Evolutionary conservation across 2,329 filamentous ascomycete species (phyloP).

Genomic region (Rhynchosporium graminicola): DNA sequence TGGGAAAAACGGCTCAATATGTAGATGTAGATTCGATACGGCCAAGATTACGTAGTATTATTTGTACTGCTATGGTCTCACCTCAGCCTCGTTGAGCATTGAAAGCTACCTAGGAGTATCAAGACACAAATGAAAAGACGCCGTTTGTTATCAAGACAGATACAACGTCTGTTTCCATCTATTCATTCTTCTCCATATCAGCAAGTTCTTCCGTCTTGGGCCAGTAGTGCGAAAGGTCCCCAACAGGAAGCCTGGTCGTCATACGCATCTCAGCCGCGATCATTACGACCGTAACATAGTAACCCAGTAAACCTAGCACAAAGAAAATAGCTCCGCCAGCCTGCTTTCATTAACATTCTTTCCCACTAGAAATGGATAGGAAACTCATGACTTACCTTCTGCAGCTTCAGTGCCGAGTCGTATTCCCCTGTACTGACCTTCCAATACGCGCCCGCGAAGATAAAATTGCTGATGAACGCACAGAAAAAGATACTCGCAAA

Average conservation of each 20-base stretch:
- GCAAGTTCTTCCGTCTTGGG: slow-evolving; percentile 41
- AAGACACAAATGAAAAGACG: too few species aligned
- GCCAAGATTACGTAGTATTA: too few species aligned
- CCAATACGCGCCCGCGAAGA: slow-evolving; percentile 52
- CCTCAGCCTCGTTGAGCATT: too few species aligned
- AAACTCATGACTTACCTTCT: slow-evolving; percentile 44
- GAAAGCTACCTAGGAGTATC: too few species aligned
- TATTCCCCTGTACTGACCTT: slow-evolving; percentile 48
- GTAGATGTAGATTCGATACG: too few species aligned
- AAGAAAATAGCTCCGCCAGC: slow-evolving; percentile 47
- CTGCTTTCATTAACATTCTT: slow-evolving; percentile 28
- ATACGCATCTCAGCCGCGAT: slow-evolving; percentile 56
- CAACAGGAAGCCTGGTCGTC: slow-evolving; percentile 50
- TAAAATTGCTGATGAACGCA: slow-evolving; percentile 48
- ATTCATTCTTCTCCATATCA: slow-evolving; percentile 29
- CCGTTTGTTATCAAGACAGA: too few species aligned
- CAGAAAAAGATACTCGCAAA: slow-evolving; percentile 52
- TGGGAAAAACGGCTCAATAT: too few species aligned
- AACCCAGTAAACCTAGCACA: slow-evolving; percentile 49
- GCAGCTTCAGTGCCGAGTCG: slow-evolving; percentile 45
- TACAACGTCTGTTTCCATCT: not conserved
- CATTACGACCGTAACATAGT: slow-evolving; percentile 56
- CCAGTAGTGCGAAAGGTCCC: slow-evolving; percentile 54
- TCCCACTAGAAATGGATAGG: not conserved
- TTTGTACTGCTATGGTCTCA: too few species aligned